phyloP scores from a whole-genome alignment of 345 rosid species.

The Salix brachista region DNA sequence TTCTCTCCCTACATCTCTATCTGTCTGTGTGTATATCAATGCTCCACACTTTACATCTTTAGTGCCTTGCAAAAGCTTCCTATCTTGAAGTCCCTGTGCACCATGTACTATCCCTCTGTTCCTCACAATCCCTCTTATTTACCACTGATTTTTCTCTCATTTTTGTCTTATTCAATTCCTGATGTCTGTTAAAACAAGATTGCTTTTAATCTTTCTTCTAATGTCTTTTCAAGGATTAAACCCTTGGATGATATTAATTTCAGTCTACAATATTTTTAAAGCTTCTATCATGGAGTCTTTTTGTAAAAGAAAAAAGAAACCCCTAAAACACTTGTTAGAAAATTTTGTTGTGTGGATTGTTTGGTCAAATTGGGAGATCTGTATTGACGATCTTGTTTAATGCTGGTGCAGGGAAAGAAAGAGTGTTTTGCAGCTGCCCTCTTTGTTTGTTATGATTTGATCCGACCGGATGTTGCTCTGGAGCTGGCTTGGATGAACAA shows the following conservation, averaged over 20 bases:
- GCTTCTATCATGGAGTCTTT: not conserved
- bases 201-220: not conserved
- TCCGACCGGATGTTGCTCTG: slow-evolving; percentile 74
- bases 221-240: too few relatives aligned
- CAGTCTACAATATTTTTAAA: not conserved
- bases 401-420: slow-evolving; percentile 52
- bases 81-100: not conserved
- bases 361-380: not conserved
- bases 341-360: not conserved
- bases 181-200: not conserved
- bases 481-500: slow-evolving; percentile 91
- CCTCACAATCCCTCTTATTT: not conserved
- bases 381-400: not conserved
- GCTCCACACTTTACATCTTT: not conserved
- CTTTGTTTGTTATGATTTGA: slow-evolving; percentile 81
- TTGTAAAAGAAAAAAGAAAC: too few relatives aligned
- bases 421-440: slow-evolving; percentile 90
- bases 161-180: not conserved
- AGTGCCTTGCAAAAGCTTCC: not conserved
- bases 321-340: not conserved
- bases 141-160: not conserved
- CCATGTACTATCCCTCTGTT: not conserved
- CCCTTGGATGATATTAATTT: not conserved
- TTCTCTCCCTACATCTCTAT: not conserved
- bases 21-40: not conserved